Conservation (phyloP, 2,329 filamentous ascomycete species). For the Conoideocrella luteorostrata region DNA sequence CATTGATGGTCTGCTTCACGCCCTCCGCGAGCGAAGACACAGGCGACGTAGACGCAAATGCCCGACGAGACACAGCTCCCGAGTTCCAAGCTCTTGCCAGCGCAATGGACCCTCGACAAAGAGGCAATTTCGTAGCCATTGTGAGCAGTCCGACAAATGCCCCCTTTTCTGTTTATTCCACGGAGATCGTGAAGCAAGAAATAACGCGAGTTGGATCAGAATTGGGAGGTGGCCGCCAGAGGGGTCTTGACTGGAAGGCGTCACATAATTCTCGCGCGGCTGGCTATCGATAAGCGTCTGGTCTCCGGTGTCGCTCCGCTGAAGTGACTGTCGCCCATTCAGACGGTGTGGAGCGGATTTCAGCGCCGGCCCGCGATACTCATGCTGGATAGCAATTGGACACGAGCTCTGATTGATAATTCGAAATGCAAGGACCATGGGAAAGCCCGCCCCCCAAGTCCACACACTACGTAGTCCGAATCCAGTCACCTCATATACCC, state of each 20-base stretch:
- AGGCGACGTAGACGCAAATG: constrained; percentile 17
- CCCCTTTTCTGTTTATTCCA: neutral
- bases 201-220: neutral
- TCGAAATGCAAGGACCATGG: no score
- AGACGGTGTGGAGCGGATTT: neutral
- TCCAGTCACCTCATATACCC: no score
- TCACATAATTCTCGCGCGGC: neutral
- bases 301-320: constrained; percentile 1
- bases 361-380: no score
- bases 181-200: neutral
- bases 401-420: no score
- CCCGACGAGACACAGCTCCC: neutral
- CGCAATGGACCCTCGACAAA: constrained; percentile 31
- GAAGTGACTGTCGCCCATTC: neutral
- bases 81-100: constrained; percentile 18
- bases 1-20: constrained; percentile 27
- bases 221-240: constrained; percentile 3
- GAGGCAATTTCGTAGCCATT: constrained; percentile 35
- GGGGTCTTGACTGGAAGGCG: neutral
- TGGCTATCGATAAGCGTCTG: constrained; percentile 2
- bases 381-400: no score
- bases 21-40: constrained; percentile 29
- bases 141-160: no score
- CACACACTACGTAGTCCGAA: no score
- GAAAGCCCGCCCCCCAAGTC: no score